Evolutionary conservation across 2,329 filamentous ascomycete genomes (phyloP).

Genomic region (Thielaviopsis euricoi): DNA sequence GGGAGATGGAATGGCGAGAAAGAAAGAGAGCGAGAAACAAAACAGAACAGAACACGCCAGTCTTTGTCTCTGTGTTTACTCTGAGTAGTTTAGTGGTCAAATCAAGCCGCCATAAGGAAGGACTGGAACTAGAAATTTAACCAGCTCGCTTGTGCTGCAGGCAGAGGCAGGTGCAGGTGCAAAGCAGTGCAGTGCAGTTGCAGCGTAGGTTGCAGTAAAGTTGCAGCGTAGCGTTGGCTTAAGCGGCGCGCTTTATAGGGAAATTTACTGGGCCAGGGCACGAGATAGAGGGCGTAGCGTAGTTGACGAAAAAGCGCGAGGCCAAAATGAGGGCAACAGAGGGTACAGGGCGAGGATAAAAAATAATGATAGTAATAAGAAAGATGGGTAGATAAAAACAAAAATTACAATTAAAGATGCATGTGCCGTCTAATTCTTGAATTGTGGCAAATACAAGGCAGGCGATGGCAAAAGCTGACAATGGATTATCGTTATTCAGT

Average conservation of each 20-base stretch:
- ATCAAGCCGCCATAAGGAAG: too few relatives aligned
- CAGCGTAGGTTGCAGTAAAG: neutral
- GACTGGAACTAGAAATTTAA: too few relatives aligned
- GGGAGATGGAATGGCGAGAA: too few relatives aligned
- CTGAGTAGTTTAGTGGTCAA: neutral
- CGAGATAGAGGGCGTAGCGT: neutral
- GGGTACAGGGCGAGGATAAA: too few relatives aligned
- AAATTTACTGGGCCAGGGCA: neutral
- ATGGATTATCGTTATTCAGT: too few relatives aligned
- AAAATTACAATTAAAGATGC: neutral
- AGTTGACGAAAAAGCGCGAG: neutral
- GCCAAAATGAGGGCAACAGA: neutral
- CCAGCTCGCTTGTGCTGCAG: neutral
- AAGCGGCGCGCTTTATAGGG: neutral
- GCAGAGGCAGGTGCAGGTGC: neutral
- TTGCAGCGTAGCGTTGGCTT: neutral
- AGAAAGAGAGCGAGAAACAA: neutral
- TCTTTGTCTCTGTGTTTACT: neutral
- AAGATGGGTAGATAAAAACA: neutral
- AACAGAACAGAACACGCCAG: neutral
- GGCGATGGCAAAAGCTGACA: neutral
- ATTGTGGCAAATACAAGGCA: neutral
- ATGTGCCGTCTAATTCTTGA: neutral
- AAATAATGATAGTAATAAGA: too few relatives aligned
- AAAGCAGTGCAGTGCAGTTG: neutral